Percentiles rank a stretch among this genome's conserved stretches.
phyloP scores from a whole-genome alignment of 2,329 filamentous ascomycete species.

The Erysiphe pulchra region DNA sequence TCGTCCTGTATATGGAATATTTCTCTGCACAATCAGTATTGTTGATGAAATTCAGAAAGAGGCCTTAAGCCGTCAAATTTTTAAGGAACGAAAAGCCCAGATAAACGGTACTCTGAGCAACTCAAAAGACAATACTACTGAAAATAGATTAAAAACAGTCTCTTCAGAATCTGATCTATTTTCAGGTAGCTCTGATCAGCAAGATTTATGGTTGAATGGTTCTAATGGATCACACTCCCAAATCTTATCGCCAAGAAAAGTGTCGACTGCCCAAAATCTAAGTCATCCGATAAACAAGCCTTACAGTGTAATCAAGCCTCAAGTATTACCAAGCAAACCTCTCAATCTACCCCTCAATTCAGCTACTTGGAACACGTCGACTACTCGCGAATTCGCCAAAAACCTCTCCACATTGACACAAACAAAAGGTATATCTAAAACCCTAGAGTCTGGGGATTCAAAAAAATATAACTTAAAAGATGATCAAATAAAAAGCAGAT shows the following conservation, averaged over 20 bases:
- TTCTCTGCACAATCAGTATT: conserved; percentile 60
- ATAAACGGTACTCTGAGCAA: conserved; percentile 37
- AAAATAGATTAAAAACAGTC: conserved; percentile 66
- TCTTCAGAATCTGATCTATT: conserved; percentile 56
- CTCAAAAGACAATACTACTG: conserved; percentile 32
- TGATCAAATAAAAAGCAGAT: not conserved
- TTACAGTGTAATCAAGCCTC: conserved; percentile 47
- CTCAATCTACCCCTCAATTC: no score
- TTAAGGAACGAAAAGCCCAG: conserved; percentile 37
- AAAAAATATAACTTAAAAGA: not conserved
- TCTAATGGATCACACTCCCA: conserved; percentile 51
- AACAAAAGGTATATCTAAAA: conserved; percentile 40
- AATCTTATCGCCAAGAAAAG: conserved; percentile 36
- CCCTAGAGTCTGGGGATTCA: not conserved
- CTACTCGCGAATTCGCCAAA: no score
- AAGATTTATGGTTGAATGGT: conserved; percentile 46
- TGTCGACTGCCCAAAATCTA: conserved; percentile 19
- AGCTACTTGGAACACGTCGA: no score
- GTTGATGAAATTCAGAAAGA: conserved; percentile 53
- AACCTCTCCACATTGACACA: conserved; percentile 41
- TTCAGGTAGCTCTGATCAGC: conserved; percentile 38
- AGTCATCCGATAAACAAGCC: conserved; percentile 25
- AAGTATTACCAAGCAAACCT: no score
- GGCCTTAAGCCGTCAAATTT: conserved; percentile 46
- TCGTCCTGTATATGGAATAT: conserved; percentile 77